A percentile compares a stretch with the other conserved stretches of the same genome.
Evolutionary conservation across 2,329 filamentous ascomycete species (phyloP).

Genomic region (Tolypocladium ovalisporum): DNA sequence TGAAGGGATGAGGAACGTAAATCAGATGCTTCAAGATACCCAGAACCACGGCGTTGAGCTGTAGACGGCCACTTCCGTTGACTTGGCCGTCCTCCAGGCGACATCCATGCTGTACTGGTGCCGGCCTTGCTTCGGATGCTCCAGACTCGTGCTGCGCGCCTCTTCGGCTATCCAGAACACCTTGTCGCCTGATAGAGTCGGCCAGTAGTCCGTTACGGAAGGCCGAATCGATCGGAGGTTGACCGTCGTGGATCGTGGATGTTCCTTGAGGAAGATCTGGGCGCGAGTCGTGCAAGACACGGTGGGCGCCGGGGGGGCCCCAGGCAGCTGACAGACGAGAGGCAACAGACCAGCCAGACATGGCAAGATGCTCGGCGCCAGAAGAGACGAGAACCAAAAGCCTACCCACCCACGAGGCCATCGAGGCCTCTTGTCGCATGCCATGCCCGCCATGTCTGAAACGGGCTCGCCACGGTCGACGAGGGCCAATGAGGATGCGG

Average conservation of each 20-base stretch:
- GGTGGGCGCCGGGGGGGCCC: background rate
- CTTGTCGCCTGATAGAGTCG: background rate
- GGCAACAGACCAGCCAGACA: background rate
- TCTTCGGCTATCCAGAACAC: background rate
- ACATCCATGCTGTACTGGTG: background rate
- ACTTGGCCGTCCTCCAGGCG: background rate
- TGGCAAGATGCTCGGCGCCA: background rate
- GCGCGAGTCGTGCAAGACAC: background rate
- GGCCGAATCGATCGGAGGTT: background rate
- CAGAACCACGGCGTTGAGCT: background rate
- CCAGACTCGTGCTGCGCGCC: background rate
- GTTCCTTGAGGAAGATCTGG: background rate
- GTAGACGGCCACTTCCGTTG: background rate
- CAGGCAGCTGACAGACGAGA: background rate
- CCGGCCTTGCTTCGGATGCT: background rate
- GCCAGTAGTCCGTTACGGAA: background rate
- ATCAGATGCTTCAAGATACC: background rate
- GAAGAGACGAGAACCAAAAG: background rate
- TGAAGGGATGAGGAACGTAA: background rate
- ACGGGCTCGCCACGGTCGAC: background rate
- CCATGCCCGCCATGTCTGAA: conserved; percentile 1
- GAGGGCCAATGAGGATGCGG: conserved; percentile 3
- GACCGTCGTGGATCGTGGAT: background rate
- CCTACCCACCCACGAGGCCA: background rate
- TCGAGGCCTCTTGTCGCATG: background rate